Percentiles rank a stretch among this genome's conserved stretches.
These are phyloP conservation scores for Noccaea bulbosa DNA, from an alignment of 345 rosid genomes.

Conservation along the genomic window DNA sequence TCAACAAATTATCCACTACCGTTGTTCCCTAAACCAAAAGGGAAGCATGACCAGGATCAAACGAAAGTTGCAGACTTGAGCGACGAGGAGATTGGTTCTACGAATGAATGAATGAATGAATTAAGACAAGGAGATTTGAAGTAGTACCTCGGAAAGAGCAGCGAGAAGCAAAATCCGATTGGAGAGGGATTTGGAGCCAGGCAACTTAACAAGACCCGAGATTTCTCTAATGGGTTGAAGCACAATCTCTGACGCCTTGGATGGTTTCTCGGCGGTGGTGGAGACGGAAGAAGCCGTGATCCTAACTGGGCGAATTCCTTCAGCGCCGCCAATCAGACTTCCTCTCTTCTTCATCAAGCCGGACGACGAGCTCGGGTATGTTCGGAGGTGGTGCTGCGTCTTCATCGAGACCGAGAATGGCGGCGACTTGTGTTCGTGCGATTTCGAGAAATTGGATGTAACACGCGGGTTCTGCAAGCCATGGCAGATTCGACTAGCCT, in stretches of 20 bases:
- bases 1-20: constrained; percentile 75
- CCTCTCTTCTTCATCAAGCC: not conserved
- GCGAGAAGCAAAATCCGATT: constrained; percentile 86
- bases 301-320: constrained; percentile 35
- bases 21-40: constrained; percentile 63
- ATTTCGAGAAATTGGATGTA: constrained; percentile 36
- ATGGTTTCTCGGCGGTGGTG: constrained; percentile 47
- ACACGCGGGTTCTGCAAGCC: constrained; percentile 44
- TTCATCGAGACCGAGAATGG: constrained; percentile 46
- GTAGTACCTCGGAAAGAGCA: constrained; percentile 70
- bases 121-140: too few species aligned
- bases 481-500: constrained; percentile 49
- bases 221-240: constrained; percentile 79
- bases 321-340: not conserved
- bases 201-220: constrained; percentile 70
- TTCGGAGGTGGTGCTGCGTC: not conserved
- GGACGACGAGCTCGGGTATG: constrained; percentile 19
- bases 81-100: not conserved
- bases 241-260: constrained; percentile 55
- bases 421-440: constrained; percentile 34
- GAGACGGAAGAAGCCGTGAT: constrained; percentile 49
- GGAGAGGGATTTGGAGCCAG: constrained; percentile 86
- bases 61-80: constrained; percentile 3
- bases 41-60: not conserved
- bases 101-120: too few species aligned